Evolutionary conservation across 441 rosid genomes (phyloP).

Genomic region (Geranium incanum): DNA sequence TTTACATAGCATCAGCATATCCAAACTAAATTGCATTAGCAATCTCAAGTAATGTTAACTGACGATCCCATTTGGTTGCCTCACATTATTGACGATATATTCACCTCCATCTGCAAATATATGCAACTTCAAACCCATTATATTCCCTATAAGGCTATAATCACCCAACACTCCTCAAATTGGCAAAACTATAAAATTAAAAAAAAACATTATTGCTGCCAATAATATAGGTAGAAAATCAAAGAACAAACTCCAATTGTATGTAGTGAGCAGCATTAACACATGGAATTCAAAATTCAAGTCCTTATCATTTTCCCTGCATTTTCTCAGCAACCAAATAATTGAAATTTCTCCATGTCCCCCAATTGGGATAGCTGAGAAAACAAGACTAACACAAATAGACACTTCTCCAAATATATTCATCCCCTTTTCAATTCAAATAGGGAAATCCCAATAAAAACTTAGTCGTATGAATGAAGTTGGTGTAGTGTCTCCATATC

Average conservation of each 20-base stretch:
- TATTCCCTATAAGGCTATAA: not conserved
- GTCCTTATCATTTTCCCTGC: not conserved
- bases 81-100: not conserved
- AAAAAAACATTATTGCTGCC: not conserved
- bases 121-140: not conserved
- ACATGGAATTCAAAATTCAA: not conserved
- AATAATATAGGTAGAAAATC: not conserved
- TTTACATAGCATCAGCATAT: not conserved
- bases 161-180: not conserved
- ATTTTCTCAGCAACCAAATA: not conserved
- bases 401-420: not conserved
- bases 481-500: constrained; percentile 42
- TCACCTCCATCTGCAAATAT: not conserved
- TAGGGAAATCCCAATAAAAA: not conserved
- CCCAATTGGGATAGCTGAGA: not conserved
- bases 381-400: not conserved
- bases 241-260: not conserved
- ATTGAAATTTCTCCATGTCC: not conserved
- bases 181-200: not conserved
- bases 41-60: not conserved
- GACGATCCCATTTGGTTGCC: constrained; percentile 1
- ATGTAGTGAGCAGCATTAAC: not conserved
- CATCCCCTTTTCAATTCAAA: not conserved
- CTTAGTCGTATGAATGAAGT: constrained; percentile 16
- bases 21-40: not conserved